phyloP scores from a whole-genome alignment of 768 basidiomycete genomes.

The Psilocybe cubensis region DNA sequence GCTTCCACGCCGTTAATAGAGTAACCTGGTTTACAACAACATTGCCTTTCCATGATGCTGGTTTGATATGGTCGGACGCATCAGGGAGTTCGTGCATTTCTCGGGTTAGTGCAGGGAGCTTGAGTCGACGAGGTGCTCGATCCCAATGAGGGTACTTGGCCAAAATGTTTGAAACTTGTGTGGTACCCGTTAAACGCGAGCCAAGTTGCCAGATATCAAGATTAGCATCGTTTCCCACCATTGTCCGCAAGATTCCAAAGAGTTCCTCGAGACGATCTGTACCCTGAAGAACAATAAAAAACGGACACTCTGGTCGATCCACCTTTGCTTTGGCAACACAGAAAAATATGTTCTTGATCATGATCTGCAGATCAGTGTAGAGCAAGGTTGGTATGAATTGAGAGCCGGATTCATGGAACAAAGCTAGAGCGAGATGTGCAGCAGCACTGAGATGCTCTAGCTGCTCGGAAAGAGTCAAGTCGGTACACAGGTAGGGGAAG shows the following conservation, averaged over 20 bases:
- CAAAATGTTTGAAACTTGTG: constrained; percentile 37
- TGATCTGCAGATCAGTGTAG: constrained; percentile 32
- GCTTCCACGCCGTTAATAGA: constrained; percentile 33
- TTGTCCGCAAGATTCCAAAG: constrained; percentile 37
- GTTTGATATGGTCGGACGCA: constrained; percentile 36
- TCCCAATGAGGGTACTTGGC: constrained; percentile 42
- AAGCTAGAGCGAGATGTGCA: constrained; percentile 26
- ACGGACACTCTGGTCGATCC: constrained; percentile 31
- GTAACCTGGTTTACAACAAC: constrained; percentile 26
- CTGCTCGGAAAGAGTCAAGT: constrained; percentile 30
- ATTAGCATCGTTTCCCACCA: constrained; percentile 36
- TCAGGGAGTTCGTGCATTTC: constrained; percentile 24
- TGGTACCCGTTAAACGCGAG: constrained; percentile 29
- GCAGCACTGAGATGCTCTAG: constrained; percentile 27
- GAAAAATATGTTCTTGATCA: constrained; percentile 29
- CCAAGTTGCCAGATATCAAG: constrained; percentile 31
- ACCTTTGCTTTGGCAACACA: constrained; percentile 35
- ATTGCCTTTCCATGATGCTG: constrained; percentile 37
- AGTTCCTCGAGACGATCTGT: constrained; percentile 38
- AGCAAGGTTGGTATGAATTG: constrained; percentile 29
- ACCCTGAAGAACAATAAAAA: constrained; percentile 39
- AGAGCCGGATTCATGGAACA: constrained; percentile 18
- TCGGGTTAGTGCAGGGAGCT: constrained; percentile 28
- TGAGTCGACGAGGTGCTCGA: constrained; percentile 33
- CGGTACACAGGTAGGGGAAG: constrained; percentile 28